Evolutionary conservation across 345 rosid genomes (phyloP).

Genomic region (Salix brachista): DNA sequence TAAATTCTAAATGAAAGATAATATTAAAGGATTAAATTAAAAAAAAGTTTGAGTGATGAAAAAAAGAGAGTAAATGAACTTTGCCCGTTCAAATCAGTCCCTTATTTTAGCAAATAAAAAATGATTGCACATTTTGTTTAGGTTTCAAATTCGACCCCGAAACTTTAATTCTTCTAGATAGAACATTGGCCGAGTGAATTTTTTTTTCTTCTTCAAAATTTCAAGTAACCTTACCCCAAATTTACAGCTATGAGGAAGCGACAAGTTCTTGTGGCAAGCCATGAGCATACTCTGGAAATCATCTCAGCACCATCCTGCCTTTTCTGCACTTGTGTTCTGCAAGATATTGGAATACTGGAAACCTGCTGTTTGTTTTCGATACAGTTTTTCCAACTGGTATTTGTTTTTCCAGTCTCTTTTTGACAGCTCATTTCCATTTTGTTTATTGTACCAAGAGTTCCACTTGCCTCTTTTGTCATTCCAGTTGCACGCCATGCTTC

Average conservation of each 20-base stretch:
- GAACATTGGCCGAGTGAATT: too few species aligned
- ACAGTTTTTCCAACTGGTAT: constrained; percentile 37
- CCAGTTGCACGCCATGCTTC: constrained; percentile 55
- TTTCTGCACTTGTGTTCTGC: constrained; percentile 33
- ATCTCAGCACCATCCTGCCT: constrained; percentile 28
- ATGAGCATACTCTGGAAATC: constrained; percentile 21
- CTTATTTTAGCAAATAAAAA: too few species aligned
- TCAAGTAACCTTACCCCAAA: constrained; percentile 30
- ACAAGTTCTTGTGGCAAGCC: constrained; percentile 34
- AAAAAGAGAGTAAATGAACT: too few species aligned
- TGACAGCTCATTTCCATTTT: constrained; percentile 14
- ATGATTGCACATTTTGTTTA: too few species aligned
- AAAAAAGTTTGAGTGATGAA: too few species aligned
- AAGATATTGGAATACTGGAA: constrained; percentile 20
- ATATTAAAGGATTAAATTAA: too few species aligned
- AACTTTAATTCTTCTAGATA: too few species aligned
- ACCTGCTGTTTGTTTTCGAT: constrained; percentile 37
- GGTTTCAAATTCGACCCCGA: too few species aligned
- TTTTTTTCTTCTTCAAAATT: too few species aligned
- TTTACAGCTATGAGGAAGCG: constrained; percentile 41
- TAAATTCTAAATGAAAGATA: too few species aligned
- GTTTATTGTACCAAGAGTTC: constrained; percentile 29
- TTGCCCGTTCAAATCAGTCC: too few species aligned
- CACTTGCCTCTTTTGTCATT: constrained; percentile 48
- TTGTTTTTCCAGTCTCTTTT: constrained; percentile 27